Conservation (phyloP, 2,329 filamentous ascomycete species). For the Fusarium brachygibbosum region DNA sequence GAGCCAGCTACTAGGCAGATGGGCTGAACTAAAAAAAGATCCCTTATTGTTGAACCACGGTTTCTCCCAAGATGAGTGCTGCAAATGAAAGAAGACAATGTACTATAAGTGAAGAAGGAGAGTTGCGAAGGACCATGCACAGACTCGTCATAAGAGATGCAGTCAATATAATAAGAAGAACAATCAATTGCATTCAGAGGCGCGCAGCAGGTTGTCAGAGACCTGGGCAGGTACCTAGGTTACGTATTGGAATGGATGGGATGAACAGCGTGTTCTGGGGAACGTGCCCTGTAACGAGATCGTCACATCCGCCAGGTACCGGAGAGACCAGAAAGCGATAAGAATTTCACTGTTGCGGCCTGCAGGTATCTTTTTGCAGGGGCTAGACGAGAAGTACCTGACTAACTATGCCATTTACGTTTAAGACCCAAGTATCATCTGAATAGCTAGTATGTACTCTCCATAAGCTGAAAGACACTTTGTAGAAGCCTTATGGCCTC, state of each 20-base stretch:
- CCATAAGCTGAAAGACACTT: background rate
- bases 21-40: conserved; percentile 24
- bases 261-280: conserved; percentile 43
- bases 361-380: conserved; percentile 26
- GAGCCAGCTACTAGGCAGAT: conserved; percentile 11
- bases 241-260: conserved; percentile 30
- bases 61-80: background rate
- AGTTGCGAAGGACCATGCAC: background rate
- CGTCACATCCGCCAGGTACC: conserved; percentile 37
- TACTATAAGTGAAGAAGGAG: background rate
- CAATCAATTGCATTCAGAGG: conserved; percentile 12
- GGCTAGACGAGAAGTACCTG: conserved; percentile 19
- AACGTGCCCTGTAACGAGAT: conserved; percentile 36
- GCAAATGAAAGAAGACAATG: background rate
- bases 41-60: background rate
- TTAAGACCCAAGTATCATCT: conserved; percentile 14
- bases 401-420: conserved; percentile 1
- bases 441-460: conserved; percentile 15
- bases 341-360: conserved; percentile 3
- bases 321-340: conserved; percentile 4
- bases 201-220: conserved; percentile 15
- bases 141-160: background rate
- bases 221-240: background rate
- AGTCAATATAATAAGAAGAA: background rate
- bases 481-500: background rate